Conservation (phyloP, 1,284 basidiomycete species). For the Melampsora americana region DNA sequence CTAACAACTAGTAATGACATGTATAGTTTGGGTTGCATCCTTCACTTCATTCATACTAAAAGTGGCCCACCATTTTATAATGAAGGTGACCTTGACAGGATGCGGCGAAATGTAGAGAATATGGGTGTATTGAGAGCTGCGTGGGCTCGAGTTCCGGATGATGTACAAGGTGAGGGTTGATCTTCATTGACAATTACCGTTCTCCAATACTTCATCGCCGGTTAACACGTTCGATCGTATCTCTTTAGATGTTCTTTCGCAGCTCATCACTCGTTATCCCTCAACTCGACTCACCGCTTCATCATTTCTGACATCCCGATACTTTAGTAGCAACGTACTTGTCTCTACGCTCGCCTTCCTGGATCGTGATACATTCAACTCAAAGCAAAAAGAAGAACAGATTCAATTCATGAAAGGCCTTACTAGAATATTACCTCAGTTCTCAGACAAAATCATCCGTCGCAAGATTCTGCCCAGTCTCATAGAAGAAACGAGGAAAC, state of each 20-base stretch:
- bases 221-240: background rate
- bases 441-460: slow-evolving; percentile 78
- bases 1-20: slow-evolving; percentile 84
- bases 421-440: slow-evolving; percentile 70
- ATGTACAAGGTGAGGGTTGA: slow-evolving; percentile 48
- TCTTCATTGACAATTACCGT: background rate
- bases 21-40: slow-evolving; percentile 85
- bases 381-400: slow-evolving; percentile 90
- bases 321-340: slow-evolving; percentile 87
- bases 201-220: background rate
- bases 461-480: slow-evolving; percentile 91
- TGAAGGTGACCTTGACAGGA: slow-evolving; percentile 72
- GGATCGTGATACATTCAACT: slow-evolving; percentile 89
- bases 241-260: slow-evolving; percentile 66
- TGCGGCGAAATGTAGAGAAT: slow-evolving; percentile 75
- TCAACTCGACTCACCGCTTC: slow-evolving; percentile 70
- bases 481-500: slow-evolving; percentile 79
- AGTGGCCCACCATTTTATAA: slow-evolving; percentile 83
- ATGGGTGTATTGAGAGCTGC: slow-evolving; percentile 53
- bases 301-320: slow-evolving; percentile 73
- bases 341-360: slow-evolving; percentile 96
- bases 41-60: slow-evolving; percentile 78
- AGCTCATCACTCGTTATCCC: slow-evolving; percentile 74
- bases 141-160: slow-evolving; percentile 51
- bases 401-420: slow-evolving; percentile 67